Conservation (phyloP, 225 moss, liverwort and hornwort species). For the Anthoceros angustus region DNA sequence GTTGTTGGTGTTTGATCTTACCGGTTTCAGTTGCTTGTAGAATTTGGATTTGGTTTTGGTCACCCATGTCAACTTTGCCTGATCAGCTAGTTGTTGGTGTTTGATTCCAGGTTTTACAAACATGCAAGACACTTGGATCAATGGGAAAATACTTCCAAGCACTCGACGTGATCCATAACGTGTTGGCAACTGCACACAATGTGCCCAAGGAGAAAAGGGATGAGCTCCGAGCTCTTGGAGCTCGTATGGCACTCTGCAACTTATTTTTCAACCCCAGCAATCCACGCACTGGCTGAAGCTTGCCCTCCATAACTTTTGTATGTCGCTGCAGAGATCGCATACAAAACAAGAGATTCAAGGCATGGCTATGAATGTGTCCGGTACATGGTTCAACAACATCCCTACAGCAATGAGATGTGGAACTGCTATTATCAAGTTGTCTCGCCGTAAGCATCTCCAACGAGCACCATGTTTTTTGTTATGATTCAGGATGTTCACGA, state of each 20-base stretch:
- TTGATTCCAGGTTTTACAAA: slow-evolving; percentile 15
- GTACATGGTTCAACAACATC: slow-evolving; percentile 80
- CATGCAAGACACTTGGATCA: slow-evolving; percentile 63
- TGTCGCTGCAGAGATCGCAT: slow-evolving; percentile 59
- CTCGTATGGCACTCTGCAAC: slow-evolving; percentile 31
- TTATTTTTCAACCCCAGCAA: not conserved
- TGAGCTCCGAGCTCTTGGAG: slow-evolving; percentile 88
- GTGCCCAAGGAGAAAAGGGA: slow-evolving; percentile 64
- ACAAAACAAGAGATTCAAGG: slow-evolving; percentile 77
- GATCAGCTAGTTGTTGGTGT: not conserved
- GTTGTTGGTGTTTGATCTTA: not conserved
- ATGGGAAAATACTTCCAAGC: slow-evolving; percentile 78
- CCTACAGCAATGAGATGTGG: slow-evolving; percentile 83
- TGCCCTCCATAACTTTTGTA: slow-evolving; percentile 1
- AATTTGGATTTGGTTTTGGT: not conserved
- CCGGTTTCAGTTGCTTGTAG: not conserved
- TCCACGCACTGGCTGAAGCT: not conserved
- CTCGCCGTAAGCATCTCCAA: slow-evolving; percentile 22
- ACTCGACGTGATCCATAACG: slow-evolving; percentile 71
- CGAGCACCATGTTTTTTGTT: not conserved
- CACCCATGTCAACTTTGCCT: too few species aligned
- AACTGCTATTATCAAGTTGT: slow-evolving; percentile 97
- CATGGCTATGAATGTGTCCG: slow-evolving; percentile 91
- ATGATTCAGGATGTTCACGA: not conserved
- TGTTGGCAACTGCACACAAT: slow-evolving; percentile 49